Evolutionary conservation across 306 rosid species (phyloP).

Genomic region (Vigna reflexopilosa): DNA sequence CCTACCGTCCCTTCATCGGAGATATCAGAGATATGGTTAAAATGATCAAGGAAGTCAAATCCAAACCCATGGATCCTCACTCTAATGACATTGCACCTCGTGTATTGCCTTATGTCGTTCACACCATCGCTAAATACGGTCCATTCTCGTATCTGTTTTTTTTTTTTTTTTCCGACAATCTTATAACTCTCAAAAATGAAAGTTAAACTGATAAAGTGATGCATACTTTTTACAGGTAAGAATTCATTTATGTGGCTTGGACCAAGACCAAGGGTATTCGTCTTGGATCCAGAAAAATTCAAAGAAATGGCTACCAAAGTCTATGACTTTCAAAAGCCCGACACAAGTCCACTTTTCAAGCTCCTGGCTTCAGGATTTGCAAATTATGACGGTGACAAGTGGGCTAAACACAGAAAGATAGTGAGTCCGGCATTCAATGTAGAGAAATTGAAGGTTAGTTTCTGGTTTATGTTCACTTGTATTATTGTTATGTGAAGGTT

Average conservation of each 20-base stretch:
- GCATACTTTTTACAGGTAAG: constrained; percentile 33
- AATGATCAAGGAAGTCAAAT: constrained; percentile 48
- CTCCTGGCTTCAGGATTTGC: constrained; percentile 54
- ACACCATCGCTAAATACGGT: constrained; percentile 49
- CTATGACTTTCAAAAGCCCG: constrained; percentile 51
- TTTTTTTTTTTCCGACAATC: no score
- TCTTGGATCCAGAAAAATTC: constrained; percentile 51
- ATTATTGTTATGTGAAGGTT: no score
- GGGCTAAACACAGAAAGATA: constrained; percentile 55
- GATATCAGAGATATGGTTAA: constrained; percentile 55
- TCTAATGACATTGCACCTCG: constrained; percentile 50
- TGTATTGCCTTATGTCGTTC: constrained; percentile 53
- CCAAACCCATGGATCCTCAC: constrained; percentile 49
- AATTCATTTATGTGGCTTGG: constrained; percentile 56
- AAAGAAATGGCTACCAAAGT: constrained; percentile 48
- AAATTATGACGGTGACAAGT: constrained; percentile 53
- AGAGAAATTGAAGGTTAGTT: constrained; percentile 49
- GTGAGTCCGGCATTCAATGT: constrained; percentile 52
- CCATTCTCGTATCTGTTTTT: no score
- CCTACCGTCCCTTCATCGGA: constrained; percentile 46
- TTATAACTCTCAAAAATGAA: no score
- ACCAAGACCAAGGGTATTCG: constrained; percentile 48
- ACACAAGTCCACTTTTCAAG: constrained; percentile 49
- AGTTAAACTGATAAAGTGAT: no score
- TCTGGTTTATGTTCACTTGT: background rate